A percentile compares a stretch with the other conserved stretches of the same genome.
Conservation (phyloP, 371 early-diverging fungal genomes). For the Mucor indicus region DNA sequence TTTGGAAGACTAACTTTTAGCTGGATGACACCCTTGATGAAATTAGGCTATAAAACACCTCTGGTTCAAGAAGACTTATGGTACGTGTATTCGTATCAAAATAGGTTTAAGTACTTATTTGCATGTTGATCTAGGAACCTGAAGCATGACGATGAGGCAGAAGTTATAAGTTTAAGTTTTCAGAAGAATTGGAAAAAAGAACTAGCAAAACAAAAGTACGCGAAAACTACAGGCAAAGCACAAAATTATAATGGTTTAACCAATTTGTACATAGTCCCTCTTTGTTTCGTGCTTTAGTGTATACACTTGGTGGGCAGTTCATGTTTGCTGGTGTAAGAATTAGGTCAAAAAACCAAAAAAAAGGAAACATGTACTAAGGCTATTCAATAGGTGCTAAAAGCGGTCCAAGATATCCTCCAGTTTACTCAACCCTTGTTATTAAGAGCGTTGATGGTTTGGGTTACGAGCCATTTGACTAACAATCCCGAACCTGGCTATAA, state of each 20-base stretch:
- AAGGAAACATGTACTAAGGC: not conserved
- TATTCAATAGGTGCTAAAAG: constrained; percentile 50
- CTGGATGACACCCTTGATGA: constrained; percentile 85
- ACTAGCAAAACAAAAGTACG: constrained; percentile 40
- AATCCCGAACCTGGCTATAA: constrained; percentile 48
- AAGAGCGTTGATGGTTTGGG: constrained; percentile 62
- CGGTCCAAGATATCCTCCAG: constrained; percentile 64
- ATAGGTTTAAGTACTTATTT: constrained; percentile 15
- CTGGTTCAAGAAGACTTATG: constrained; percentile 71
- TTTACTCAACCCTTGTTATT: constrained; percentile 78
- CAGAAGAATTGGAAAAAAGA: constrained; percentile 63
- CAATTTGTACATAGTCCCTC: not conserved
- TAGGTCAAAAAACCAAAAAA: not conserved
- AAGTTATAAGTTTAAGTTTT: constrained; percentile 54
- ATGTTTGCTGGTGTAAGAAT: constrained; percentile 9
- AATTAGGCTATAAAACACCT: constrained; percentile 63
- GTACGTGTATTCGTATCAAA: constrained; percentile 13
- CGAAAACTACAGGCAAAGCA: not conserved
- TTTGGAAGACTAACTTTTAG: constrained; percentile 73
- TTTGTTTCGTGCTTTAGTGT: constrained; percentile 56
- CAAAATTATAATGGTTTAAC: no score
- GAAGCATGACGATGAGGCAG: constrained; percentile 52
- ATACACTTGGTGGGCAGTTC: constrained; percentile 57
- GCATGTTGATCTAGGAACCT: constrained; percentile 31
- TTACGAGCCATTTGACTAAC: constrained; percentile 41